A percentile compares a stretch with the other conserved stretches of the same genome.
Evolutionary conservation across 73 alveolate species (phyloP).

Genomic region (Paraurostyla sp.): DNA sequence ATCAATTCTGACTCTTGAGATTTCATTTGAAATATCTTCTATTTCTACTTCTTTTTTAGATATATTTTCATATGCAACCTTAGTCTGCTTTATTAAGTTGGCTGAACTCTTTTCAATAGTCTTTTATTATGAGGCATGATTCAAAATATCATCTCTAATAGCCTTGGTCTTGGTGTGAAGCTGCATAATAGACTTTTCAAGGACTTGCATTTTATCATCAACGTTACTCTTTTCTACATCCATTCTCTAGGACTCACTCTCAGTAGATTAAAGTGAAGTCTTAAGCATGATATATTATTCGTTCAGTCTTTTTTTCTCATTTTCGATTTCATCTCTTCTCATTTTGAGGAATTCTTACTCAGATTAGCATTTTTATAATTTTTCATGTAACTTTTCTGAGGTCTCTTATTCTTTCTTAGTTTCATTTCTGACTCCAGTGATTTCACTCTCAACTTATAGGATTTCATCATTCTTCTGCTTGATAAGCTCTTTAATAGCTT

Average conservation of each 20-base stretch:
- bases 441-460: constrained; percentile 75
- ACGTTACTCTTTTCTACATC: constrained; percentile 91
- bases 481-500: constrained; percentile 81
- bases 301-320: constrained; percentile 87
- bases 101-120: constrained; percentile 96
- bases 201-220: constrained; percentile 88
- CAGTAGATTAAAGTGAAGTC: constrained; percentile 90
- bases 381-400: constrained; percentile 93
- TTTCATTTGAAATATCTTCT: constrained; percentile 96
- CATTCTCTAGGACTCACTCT: constrained; percentile 87
- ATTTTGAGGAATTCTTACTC: constrained; percentile 81
- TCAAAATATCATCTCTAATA: constrained; percentile 92
- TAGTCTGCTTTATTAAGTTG: constrained; percentile 89
- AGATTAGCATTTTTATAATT: constrained; percentile 83
- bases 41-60: constrained; percentile 94
- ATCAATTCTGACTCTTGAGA: constrained; percentile 97
- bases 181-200: constrained; percentile 94
- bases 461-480: constrained; percentile 66
- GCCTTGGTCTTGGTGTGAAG: constrained; percentile 94
- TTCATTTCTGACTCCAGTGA: constrained; percentile 83
- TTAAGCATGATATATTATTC: constrained; percentile 88
- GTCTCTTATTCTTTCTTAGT: constrained; percentile 89
- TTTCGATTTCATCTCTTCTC: constrained; percentile 84
- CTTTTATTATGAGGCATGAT: constrained; percentile 92
- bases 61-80: constrained; percentile 83